Evolutionary conservation across 2,329 filamentous ascomycete genomes (phyloP), one percentile per base, ranked within the genome.

Genomic region (Ophiostoma fasciatum): DNA sequence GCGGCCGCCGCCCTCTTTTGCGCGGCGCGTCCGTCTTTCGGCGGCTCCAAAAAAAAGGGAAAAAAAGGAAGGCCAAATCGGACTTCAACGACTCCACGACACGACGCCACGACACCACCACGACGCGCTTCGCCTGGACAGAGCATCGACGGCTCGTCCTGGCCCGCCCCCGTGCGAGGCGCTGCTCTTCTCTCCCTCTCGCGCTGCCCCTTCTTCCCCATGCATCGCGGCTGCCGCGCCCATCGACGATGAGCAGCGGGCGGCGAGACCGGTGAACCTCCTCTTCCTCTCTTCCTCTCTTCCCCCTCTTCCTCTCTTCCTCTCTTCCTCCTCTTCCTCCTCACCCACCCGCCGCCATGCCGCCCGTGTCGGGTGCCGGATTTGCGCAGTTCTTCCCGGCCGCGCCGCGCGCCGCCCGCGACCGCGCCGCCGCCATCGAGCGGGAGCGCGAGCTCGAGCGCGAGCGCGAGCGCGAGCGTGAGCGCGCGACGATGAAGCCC

Each of bases 381-480:
- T 87, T 85, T 68, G 81, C 79, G 62, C 76, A 85, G 62, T 90
- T 84, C 69, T 87, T 85, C 60, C 81, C 80, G 48, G 74, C 78
- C 55, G 82, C 80, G 53, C 80, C 82, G 48, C 71, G 73, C 49
- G 74, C 73, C 40, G 64, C 67, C 38, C 64, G 64, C 56, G 66
- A 71, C 53, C 65, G 64, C 50, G 42, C 44, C 9, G 35, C 40
- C 10, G 66, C 68, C 45, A 66, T 66, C 53, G 71, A 76, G 55
- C 64, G 72, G 53, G 70, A 74, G 52, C 23, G 23, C 23, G 23
- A n/a, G n/a, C n/a, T n/a, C n/a, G n/a, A n/a, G n/a, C n/a, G n/a
- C n/a, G n/a, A n/a, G n/a, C n/a, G n/a, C n/a, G n/a, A n/a, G n/a
- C n/a, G n/a, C n/a, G n/a, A n/a, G n/a, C n/a, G n/a, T n/a, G n/a